phyloP scores from a whole-genome alignment of 495 filamentous ascomycete genomes.

The Staphylotrichum tortipilum region DNA sequence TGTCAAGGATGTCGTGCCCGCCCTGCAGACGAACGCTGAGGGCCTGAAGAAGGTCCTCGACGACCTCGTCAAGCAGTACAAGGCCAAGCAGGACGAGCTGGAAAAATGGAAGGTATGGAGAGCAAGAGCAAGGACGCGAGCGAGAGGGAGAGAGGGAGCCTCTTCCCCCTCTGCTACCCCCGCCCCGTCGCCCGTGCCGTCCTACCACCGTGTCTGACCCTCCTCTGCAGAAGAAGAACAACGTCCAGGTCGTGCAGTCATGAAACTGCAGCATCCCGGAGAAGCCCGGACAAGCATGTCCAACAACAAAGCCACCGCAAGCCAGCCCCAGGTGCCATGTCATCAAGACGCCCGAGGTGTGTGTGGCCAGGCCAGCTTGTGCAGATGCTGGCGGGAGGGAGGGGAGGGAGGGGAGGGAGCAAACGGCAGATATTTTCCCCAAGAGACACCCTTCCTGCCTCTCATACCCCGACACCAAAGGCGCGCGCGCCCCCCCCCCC shows the following conservation, averaged over 20 bases:
- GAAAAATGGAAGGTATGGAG: slow-evolving; percentile 92
- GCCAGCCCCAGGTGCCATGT: slow-evolving; percentile 10
- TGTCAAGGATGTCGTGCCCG: slow-evolving; percentile 82
- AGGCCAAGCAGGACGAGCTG: slow-evolving; percentile 85
- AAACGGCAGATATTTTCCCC: not conserved
- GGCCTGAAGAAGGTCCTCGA: slow-evolving; percentile 94
- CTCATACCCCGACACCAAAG: too few relatives aligned
- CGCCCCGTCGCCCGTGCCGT: not conserved
- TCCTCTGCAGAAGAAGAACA: slow-evolving; percentile 86
- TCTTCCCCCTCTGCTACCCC: too few relatives aligned
- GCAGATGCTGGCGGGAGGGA: too few relatives aligned
- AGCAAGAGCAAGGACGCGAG: too few relatives aligned
- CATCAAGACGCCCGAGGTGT: slow-evolving; percentile 10
- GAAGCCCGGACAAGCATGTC: not conserved
- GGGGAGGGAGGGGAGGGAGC: too few relatives aligned
- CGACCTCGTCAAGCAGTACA: slow-evolving; percentile 94
- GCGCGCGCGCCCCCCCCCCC: too few relatives aligned
- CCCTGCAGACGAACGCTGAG: slow-evolving; percentile 88
- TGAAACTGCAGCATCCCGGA: slow-evolving; percentile 13
- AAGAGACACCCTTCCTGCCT: too few relatives aligned
- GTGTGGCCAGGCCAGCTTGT: slow-evolving; percentile 2
- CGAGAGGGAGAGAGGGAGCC: too few relatives aligned
- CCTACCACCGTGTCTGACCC: slow-evolving; percentile 10
- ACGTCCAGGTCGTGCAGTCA: slow-evolving; percentile 89
- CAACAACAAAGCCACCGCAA: too few relatives aligned